A percentile compares a stretch with the other conserved stretches of the same genome.
phyloP scores from a whole-genome alignment of 805 yeast species.

The Starmerella riodocensis region DNA sequence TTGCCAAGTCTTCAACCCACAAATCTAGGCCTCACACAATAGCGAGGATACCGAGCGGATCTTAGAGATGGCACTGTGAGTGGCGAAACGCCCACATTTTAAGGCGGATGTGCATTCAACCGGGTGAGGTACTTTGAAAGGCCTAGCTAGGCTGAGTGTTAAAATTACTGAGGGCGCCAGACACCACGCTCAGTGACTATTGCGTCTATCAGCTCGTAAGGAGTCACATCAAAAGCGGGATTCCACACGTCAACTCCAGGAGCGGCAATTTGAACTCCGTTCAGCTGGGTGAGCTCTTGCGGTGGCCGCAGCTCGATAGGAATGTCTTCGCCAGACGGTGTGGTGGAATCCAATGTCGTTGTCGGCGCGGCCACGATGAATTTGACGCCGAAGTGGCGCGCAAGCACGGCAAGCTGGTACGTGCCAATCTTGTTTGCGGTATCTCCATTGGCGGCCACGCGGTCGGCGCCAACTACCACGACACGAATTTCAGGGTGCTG shows the following conservation, averaged over 20 bases:
- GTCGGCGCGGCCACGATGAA: conserved; percentile 93
- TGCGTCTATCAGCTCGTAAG: conserved; percentile 66
- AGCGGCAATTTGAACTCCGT: conserved; percentile 70
- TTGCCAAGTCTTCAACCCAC: no score
- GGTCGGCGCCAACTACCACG: conserved; percentile 88
- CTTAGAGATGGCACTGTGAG: no score
- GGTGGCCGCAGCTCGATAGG: conserved; percentile 80
- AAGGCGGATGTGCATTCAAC: no score
- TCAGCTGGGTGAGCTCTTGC: conserved; percentile 59
- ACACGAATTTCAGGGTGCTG: conserved; percentile 60
- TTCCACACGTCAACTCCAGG: conserved; percentile 82
- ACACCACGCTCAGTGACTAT: conserved; percentile 74
- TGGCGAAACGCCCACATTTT: no score
- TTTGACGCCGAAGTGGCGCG: conserved; percentile 54
- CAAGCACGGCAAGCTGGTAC: conserved; percentile 66
- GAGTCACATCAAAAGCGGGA: conserved; percentile 92
- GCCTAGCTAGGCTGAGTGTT: not conserved
- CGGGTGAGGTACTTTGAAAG: not conserved
- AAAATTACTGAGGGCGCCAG: not conserved
- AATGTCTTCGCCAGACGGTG: conserved; percentile 58
- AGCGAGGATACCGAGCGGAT: no score
- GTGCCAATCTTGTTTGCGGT: conserved; percentile 96
- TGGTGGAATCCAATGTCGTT: conserved; percentile 68
- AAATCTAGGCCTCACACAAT: no score
- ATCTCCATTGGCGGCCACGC: conserved; percentile 87